These are phyloP conservation scores for Berberis vulgaris DNA, from an alignment of 164 flowering plant species.

Conservation along the genomic window DNA sequence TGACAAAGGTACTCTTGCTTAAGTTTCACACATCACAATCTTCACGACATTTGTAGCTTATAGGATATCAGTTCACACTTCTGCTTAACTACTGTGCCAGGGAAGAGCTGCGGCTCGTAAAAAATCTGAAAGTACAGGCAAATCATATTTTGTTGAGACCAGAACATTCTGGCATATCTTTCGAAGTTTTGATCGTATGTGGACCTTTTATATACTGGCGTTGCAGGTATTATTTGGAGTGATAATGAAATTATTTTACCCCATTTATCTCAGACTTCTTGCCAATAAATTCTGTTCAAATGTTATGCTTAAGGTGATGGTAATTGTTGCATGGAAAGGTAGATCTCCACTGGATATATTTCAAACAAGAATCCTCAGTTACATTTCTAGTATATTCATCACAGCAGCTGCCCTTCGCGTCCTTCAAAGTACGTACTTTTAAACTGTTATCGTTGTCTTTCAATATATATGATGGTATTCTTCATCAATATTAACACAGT, in stretches of 20 bases:
- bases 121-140: slow-evolving; percentile 62
- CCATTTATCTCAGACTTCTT: neutral
- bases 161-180: slow-evolving; percentile 89
- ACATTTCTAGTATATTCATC: slow-evolving; percentile 78
- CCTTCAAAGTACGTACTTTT: slow-evolving; percentile 55
- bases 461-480: no score
- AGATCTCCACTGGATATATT: slow-evolving; percentile 42
- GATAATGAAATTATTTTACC: no score
- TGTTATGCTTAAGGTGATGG: slow-evolving; percentile 51
- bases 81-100: slow-evolving; percentile 26
- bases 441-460: neutral
- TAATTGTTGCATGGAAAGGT: slow-evolving; percentile 66
- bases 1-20: slow-evolving; percentile 29
- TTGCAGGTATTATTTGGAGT: slow-evolving; percentile 52
- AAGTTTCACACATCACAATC: neutral
- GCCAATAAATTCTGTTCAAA: neutral
- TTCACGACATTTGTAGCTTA: neutral
- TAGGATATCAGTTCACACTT: neutral
- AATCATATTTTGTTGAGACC: slow-evolving; percentile 81
- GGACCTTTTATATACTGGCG: slow-evolving; percentile 83
- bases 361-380: slow-evolving; percentile 41
- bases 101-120: slow-evolving; percentile 32
- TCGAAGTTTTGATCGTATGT: slow-evolving; percentile 94
- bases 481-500: no score
- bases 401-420: slow-evolving; percentile 85